Base-by-base conservation (phyloP, 2,329 filamentous ascomycete species). In the Fusarium sp. region DNA sequence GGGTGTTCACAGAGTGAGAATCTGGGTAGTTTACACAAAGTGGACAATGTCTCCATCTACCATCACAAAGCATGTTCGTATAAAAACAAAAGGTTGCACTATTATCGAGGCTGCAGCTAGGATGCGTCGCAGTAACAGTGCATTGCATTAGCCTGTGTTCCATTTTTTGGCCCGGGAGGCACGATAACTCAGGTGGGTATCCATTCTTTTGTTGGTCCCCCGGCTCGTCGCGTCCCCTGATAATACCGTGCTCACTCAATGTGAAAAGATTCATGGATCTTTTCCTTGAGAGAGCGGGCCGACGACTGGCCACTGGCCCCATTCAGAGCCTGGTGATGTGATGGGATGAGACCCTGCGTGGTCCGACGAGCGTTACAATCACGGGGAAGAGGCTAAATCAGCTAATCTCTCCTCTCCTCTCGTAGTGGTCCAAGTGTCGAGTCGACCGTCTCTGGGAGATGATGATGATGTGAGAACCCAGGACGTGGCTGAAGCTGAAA, bases 141-240 rank as follows among this genome's bases (percentile, higher is more conserved):
- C 69, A 69, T 65, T 74, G 73, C 72, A 71, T 75, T 73, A 68
- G 65, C 70, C 52, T 45, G 35, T 13, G 10, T 42, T 35, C 27
- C 27, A 29, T 42, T 25, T 25, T 47, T 59, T 36, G 65, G 59
- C 22, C 59, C 54, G 47, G 50, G 45, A 31, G 36, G n/a, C 50
- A 38, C 16, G 22, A 63, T 25, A 40, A 27, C 29, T 40, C 35
- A 31, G 45, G 68, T 59, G 68, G 58, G 27, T 52, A 40, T 25
- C 20, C 54, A 56, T 35, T 25, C 11, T 35, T 35, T n/a, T 13
- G 10, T 13, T 20, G n/a, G 29, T 38, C 47, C 33, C 58, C 57
- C 61, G 38, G 54, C 20, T 42, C 25, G 29, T 68, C 52, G 25
- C 31, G 31, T 68, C 38, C 54, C 66, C 67, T 60, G 68, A 66